A percentile compares a stretch with the other conserved stretches of the same genome.
phyloP scores from a whole-genome alignment of 2,329 filamentous ascomycete genomes.

The Diaporthe longicolla region DNA sequence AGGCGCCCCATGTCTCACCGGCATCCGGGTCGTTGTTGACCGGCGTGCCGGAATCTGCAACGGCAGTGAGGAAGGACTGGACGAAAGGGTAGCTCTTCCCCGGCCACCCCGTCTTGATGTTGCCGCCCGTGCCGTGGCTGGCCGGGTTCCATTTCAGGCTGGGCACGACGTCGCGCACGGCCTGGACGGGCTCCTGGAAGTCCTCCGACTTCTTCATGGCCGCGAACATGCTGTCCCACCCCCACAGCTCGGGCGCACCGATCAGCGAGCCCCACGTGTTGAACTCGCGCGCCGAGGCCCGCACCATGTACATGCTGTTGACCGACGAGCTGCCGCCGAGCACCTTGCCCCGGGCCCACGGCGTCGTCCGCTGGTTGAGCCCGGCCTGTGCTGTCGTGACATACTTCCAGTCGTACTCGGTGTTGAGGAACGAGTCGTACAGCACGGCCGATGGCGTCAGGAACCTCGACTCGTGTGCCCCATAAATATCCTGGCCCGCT shows the following conservation, averaged over 20 bases:
- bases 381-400: constrained; percentile 30
- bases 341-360: constrained; percentile 35
- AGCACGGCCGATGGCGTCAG: constrained; percentile 29
- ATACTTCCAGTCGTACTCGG: constrained; percentile 36
- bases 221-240: constrained; percentile 34
- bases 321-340: constrained; percentile 35
- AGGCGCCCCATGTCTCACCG: constrained; percentile 30
- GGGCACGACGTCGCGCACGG: constrained; percentile 24
- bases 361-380: constrained; percentile 24
- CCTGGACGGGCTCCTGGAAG: constrained; percentile 28
- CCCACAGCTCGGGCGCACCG: constrained; percentile 23
- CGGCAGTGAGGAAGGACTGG: constrained; percentile 27
- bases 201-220: constrained; percentile 38
- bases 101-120: constrained; percentile 36
- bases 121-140: constrained; percentile 29
- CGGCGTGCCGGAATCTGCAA: constrained; percentile 12
- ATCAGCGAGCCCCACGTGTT: constrained; percentile 35
- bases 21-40: constrained; percentile 22
- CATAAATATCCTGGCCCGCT: constrained; percentile 41
- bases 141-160: constrained; percentile 29
- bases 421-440: constrained; percentile 36
- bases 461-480: constrained; percentile 37
- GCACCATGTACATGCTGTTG: constrained; percentile 37
- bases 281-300: constrained; percentile 31
- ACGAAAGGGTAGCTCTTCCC: constrained; percentile 22